Conservation (phyloP, 2,329 filamentous ascomycete genomes). For the Thielaviopsis musarum region DNA sequence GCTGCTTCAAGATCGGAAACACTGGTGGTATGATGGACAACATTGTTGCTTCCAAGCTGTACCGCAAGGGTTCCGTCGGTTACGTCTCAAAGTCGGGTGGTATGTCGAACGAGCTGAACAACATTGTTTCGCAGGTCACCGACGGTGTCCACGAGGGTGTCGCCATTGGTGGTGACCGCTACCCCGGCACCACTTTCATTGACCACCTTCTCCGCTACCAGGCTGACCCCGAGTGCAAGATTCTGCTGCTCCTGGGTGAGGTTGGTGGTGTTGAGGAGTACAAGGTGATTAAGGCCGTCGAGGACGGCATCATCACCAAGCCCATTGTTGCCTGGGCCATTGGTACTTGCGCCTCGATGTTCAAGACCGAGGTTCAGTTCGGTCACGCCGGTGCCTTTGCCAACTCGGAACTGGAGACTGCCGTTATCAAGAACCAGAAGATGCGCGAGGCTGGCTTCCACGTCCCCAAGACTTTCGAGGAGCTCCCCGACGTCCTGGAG, state of each 20-base stretch:
- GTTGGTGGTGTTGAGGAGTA: slow-evolving; percentile 99
- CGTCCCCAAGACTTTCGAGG: slow-evolving; percentile 94
- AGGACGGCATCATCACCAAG: slow-evolving; percentile 89
- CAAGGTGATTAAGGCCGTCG: slow-evolving; percentile 96
- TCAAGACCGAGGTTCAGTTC: slow-evolving; percentile 99
- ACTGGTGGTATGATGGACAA: slow-evolving; percentile 99
- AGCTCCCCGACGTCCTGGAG: slow-evolving; percentile 63
- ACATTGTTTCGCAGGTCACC: slow-evolving; percentile 92
- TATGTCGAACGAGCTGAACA: slow-evolving; percentile 99
- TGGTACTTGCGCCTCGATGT: slow-evolving; percentile 97
- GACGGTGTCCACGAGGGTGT: slow-evolving; percentile 99
- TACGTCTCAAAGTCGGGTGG: slow-evolving; percentile 99
- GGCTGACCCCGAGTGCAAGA: slow-evolving; percentile 94
- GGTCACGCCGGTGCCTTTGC: slow-evolving; percentile 96
- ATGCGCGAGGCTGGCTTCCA: slow-evolving; percentile 92
- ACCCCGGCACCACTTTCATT: slow-evolving; percentile 97
- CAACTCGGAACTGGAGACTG: slow-evolving; percentile 98
- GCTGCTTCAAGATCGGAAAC: slow-evolving; percentile 99
- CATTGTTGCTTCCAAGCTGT: slow-evolving; percentile 98
- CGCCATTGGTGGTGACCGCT: slow-evolving; percentile 97
- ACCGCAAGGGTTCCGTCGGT: slow-evolving; percentile 95
- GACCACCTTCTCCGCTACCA: slow-evolving; percentile 96
- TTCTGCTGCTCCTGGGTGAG: slow-evolving; percentile 87
- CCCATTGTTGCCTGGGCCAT: slow-evolving; percentile 99
- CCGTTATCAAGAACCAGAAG: slow-evolving; percentile 85